Percentiles rank a stretch among this genome's conserved stretches.
Evolutionary conservation across 108 stramenopile genomes (phyloP).

Genomic region (Bacterosira constricta): DNA sequence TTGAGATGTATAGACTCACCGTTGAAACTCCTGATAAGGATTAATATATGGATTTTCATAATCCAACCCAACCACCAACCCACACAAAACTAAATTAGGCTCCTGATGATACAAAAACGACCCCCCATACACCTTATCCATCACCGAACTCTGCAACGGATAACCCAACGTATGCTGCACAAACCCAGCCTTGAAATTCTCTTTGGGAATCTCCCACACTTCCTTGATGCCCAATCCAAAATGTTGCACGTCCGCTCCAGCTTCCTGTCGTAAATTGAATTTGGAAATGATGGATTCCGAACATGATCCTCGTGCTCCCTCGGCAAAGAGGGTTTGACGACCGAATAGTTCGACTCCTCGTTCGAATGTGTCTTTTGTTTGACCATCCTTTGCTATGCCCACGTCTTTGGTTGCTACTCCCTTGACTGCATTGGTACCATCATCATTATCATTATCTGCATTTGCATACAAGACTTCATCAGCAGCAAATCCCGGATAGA

Average conservation of each 20-base stretch:
- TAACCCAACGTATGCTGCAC: constrained; percentile 99
- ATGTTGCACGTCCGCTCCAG: constrained; percentile 81
- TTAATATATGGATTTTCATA: constrained; percentile 98
- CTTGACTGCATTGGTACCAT: constrained; percentile 42
- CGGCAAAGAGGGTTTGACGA: constrained; percentile 97
- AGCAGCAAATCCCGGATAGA: constrained; percentile 98
- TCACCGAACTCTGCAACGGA: constrained; percentile 84
- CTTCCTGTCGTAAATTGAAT: constrained; percentile 83
- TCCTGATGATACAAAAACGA: constrained; percentile 97
- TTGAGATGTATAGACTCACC: constrained; percentile 26
- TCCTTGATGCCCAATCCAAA: constrained; percentile 99
- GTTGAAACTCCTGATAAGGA: constrained; percentile 98
- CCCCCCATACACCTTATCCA: constrained; percentile 90
- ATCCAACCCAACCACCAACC: constrained; percentile 97
- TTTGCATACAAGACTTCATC: constrained; percentile 88
- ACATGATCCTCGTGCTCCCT: constrained; percentile 97
- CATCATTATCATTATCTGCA: constrained; percentile 8
- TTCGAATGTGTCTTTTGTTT: constrained; percentile 92
- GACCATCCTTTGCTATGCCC: constrained; percentile 94
- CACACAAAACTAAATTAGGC: constrained; percentile 93
- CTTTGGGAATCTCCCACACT: constrained; percentile 97
- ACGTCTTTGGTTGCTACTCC: constrained; percentile 98
- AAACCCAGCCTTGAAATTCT: constrained; percentile 89
- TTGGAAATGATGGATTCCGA: constrained; percentile 91
- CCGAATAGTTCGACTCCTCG: constrained; percentile 95